A percentile compares a stretch with the other conserved stretches of the same genome.
These are phyloP conservation scores for Gremmenia infestans DNA, from an alignment of 2,329 filamentous ascomycete genomes.

Conservation along the genomic window DNA sequence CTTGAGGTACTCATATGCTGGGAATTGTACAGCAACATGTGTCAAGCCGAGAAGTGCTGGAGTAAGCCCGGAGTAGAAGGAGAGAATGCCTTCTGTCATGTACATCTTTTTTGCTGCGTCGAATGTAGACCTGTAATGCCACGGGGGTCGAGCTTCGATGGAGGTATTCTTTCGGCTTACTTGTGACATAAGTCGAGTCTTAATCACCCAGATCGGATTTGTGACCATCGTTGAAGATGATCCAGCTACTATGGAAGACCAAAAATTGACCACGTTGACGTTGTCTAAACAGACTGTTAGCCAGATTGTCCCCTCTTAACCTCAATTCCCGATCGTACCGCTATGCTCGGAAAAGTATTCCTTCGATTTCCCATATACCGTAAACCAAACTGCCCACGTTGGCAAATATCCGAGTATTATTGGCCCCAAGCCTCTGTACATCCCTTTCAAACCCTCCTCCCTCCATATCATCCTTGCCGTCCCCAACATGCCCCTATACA, in stretches of 20 bases:
- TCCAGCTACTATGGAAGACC: constrained; percentile 85
- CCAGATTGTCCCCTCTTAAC: constrained; percentile 7
- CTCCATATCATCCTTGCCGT: constrained; percentile 81
- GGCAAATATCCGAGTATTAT: constrained; percentile 95
- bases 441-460: constrained; percentile 81
- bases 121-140: constrained; percentile 85
- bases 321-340: constrained; percentile 41
- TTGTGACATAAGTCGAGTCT: constrained; percentile 96
- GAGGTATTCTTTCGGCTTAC: constrained; percentile 53
- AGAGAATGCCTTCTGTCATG: constrained; percentile 74
- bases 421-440: constrained; percentile 90
- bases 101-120: constrained; percentile 98
- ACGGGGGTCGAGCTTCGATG: constrained; percentile 59
- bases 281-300: constrained; percentile 50
- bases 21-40: constrained; percentile 96
- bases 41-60: constrained; percentile 87
- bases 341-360: constrained; percentile 63
- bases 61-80: constrained; percentile 93
- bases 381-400: constrained; percentile 98
- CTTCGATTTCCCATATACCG: constrained; percentile 89
- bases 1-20: constrained; percentile 91
- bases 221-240: constrained; percentile 90
- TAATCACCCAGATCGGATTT: constrained; percentile 99
- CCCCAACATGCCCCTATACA: constrained; percentile 84
- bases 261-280: constrained; percentile 73